Evolutionary conservation across 1,284 basidiomycete genomes (phyloP).

Genomic region (Ganoderma boninense): DNA sequence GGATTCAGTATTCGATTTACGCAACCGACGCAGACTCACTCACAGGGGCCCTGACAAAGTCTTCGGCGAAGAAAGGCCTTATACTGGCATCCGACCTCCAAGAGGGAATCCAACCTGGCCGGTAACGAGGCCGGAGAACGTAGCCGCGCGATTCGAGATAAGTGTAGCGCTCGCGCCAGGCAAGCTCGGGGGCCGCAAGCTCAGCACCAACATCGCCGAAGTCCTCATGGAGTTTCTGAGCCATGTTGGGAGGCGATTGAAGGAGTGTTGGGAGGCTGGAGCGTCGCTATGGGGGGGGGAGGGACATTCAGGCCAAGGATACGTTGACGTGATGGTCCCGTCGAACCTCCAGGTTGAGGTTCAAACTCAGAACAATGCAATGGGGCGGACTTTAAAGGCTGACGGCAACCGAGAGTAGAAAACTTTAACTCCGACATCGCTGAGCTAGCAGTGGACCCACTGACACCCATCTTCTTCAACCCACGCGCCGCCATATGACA

Average conservation of each 20-base stretch:
- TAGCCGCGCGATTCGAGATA: slow-evolving; percentile 17
- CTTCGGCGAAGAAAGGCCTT: neutral
- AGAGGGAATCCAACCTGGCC: slow-evolving; percentile 19
- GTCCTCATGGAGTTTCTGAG: neutral
- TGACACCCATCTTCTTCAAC: neutral
- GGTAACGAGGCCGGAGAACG: slow-evolving; percentile 21
- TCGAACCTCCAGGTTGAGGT: neutral
- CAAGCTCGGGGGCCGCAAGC: neutral
- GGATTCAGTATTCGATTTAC: neutral
- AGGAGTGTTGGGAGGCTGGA: neutral
- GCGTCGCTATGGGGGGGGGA: neutral
- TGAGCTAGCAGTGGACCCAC: neutral
- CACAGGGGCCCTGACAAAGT: neutral
- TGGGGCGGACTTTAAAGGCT: neutral
- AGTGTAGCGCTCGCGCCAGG: neutral
- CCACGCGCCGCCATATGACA: too few relatives aligned
- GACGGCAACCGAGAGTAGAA: neutral
- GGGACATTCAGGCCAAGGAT: neutral
- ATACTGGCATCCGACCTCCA: slow-evolving; percentile 22
- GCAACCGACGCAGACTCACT: neutral
- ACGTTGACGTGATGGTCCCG: neutral
- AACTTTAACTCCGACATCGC: neutral
- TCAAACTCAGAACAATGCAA: neutral
- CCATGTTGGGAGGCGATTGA: neutral
- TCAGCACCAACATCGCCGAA: neutral